A percentile compares a stretch with the other conserved stretches of the same genome.
phyloP scores from a whole-genome alignment of 805 yeast genomes.

The Sugiyamaella lignohabitans region DNA sequence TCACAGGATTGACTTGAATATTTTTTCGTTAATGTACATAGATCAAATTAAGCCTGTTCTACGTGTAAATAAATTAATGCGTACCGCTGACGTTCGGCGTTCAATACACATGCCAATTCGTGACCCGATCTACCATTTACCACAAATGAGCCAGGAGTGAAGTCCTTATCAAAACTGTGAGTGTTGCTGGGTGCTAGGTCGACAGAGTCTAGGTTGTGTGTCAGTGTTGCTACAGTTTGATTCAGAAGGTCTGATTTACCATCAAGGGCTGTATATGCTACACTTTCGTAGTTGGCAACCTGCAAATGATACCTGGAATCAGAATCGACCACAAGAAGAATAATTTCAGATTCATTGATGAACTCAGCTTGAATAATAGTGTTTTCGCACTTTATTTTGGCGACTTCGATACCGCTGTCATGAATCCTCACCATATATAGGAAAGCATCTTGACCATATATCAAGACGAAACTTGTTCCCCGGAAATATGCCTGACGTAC shows the following conservation, averaged over 20 bases:
- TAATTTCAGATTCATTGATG: neutral
- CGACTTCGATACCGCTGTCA: neutral
- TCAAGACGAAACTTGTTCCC: neutral
- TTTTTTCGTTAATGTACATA: too few species aligned
- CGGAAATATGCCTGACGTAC: neutral
- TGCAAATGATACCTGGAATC: too few species aligned
- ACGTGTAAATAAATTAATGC: constrained; percentile 16
- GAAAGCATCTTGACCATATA: neutral
- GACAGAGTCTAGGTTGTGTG: neutral
- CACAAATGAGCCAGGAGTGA: constrained; percentile 5
- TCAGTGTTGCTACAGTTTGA: neutral
- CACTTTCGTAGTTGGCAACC: too few species aligned
- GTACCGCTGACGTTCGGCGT: constrained; percentile 9
- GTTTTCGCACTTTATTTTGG: constrained; percentile 1
- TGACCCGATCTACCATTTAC: constrained; percentile 13
- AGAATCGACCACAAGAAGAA: neutral
- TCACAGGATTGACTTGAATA: constrained; percentile 1
- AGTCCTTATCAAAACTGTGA: neutral
- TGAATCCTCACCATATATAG: neutral
- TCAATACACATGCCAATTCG: constrained; percentile 16
- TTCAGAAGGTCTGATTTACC: too few species aligned
- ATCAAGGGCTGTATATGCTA: neutral
- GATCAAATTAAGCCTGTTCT: constrained; percentile 1
- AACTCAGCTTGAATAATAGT: constrained; percentile 5
- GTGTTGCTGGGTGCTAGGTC: neutral